Conservation (phyloP, 2,329 filamentous ascomycete genomes). For the Neonectria coccinea region DNA sequence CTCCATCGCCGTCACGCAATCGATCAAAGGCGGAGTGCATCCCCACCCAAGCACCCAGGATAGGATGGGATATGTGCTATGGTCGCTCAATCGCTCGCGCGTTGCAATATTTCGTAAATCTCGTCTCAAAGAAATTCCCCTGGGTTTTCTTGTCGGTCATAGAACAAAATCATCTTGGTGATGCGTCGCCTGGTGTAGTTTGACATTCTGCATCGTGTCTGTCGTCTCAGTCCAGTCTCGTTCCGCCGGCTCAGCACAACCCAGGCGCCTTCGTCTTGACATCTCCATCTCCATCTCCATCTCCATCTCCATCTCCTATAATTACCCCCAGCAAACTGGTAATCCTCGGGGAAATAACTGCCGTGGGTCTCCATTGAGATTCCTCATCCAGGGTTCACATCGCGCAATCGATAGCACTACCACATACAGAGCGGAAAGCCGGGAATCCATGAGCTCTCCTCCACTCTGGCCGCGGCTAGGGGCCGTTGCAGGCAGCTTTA, state of each 20-base stretch:
- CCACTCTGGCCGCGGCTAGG: conserved; percentile 1
- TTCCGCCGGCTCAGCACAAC: neutral
- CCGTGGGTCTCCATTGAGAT: neutral
- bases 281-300: neutral
- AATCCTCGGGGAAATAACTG: neutral
- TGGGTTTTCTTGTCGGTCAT: too few relatives aligned
- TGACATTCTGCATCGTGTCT: neutral
- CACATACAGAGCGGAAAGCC: neutral
- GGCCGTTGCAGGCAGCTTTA: conserved; percentile 1
- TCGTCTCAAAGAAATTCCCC: neutral
- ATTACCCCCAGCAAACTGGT: neutral
- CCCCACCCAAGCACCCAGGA: conserved; percentile 12
- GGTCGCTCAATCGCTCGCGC: neutral
- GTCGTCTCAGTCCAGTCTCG: neutral
- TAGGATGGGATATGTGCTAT: neutral
- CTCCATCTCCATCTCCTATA: too few relatives aligned
- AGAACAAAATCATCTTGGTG: neutral
- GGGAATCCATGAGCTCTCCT: neutral
- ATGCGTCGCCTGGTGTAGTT: neutral
- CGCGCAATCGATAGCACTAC: conserved; percentile 20
- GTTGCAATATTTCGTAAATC: neutral
- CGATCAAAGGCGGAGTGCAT: conserved; percentile 13
- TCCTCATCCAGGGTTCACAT: conserved; percentile 29
- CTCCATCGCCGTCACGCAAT: conserved; percentile 23
- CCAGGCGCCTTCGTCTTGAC: neutral